phyloP scores from a whole-genome alignment of 129 eudicot genomes.

The Arctium lappa region DNA sequence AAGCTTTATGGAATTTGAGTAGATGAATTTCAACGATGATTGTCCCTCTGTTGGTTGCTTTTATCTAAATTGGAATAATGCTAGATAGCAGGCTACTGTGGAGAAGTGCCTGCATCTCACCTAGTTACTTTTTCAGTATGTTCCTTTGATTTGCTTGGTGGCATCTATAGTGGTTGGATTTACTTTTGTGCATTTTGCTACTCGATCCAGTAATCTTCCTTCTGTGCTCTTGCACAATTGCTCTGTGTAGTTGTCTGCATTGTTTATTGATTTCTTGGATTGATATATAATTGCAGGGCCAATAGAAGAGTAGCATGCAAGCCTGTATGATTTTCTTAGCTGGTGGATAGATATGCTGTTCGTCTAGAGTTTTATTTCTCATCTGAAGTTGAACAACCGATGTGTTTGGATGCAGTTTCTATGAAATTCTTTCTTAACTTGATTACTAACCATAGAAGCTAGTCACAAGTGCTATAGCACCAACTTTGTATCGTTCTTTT shows the following conservation, averaged over 20 bases:
- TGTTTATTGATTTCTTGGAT: conserved; percentile 89
- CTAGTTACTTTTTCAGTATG: background rate
- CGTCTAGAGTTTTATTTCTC: conserved; percentile 74
- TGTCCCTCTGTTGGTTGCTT: conserved; percentile 8
- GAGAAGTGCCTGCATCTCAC: background rate
- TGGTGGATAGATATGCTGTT: conserved; percentile 98
- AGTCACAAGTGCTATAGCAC: conserved; percentile 21
- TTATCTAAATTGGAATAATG: conserved; percentile 6
- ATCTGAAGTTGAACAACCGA: conserved; percentile 86
- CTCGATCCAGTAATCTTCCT: conserved; percentile 22
- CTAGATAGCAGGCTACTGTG: conserved; percentile 15
- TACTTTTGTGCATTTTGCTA: conserved; percentile 13
- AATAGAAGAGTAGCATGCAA: conserved; percentile 90
- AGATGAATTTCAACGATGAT: background rate
- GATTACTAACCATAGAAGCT: conserved; percentile 51
- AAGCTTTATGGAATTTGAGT: background rate
- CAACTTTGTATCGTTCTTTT: conserved; percentile 23
- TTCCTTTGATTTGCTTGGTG: conserved; percentile 7
- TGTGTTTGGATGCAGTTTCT: conserved; percentile 69
- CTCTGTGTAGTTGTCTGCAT: conserved; percentile 26
- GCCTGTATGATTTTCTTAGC: conserved; percentile 94
- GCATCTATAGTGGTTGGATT: conserved; percentile 1
- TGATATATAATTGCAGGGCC: conserved; percentile 97
- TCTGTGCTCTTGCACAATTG: conserved; percentile 22
- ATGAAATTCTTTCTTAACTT: conserved; percentile 43